Evolutionary conservation across 75 land plant species (phyloP), one percentile per base, ranked within the genome.

Genomic region (Sequoiadendron giganteum): DNA sequence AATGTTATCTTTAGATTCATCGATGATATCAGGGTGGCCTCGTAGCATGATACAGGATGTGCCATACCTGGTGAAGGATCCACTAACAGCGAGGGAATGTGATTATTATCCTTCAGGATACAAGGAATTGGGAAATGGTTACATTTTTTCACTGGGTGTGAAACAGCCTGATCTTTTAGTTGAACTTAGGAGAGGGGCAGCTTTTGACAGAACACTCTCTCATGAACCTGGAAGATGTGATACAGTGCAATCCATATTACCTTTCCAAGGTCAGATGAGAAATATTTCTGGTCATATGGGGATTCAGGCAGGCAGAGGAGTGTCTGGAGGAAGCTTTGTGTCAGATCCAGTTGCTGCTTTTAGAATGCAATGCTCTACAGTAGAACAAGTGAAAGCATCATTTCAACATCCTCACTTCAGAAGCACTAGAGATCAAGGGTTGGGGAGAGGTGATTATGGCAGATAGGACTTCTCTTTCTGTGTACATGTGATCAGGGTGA

Each of bases 271-370:
- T 77, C 80, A 77, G 21, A 39, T 39, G 42, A 39, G 80, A 77
- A 77, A 77, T 77, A 39, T 11, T 39, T 77, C 19, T 19, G 18
- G 34, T 39, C 42, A 38, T 39, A 77, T 19, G 40, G 80, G 43
- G 18, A 34, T 36, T 77, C 80, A 77, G 43, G 15, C 40, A 39
- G 80, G 43, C 34, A 15, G 43, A 76, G 79, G 16, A 38, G 36
- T 77, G 43, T 43, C 80, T 39, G 40, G 80, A 77, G 80, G 80
- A 77, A 38, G 42, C 8, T 18, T 58, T 58, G 80, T 77, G 21
- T 77, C 80, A 36, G 80, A 77, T 77, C 43, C 80, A 77, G 80
- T 77, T 36, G 40, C 13, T 77, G 80, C 80, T 77, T 36, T 77
- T 77, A 77, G 40, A 18, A 77, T 77, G 80, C 40, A 36, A 36